Conservation (phyloP, 306 rosid genomes). For the Betula pendula region DNA sequence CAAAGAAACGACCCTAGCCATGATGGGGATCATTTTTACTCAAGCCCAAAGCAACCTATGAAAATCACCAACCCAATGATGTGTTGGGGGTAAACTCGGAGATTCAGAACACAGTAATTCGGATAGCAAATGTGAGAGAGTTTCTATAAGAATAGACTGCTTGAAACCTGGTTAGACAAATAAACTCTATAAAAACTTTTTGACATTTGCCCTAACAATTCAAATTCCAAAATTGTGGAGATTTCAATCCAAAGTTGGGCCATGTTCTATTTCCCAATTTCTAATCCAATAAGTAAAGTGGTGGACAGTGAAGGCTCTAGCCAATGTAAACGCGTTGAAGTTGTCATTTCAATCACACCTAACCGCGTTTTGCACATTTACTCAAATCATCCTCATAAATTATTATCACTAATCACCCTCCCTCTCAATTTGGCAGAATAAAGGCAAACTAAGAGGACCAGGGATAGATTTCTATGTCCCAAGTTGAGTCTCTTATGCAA, state of each 20-base stretch:
- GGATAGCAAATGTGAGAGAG: too few species aligned
- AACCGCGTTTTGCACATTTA: background rate
- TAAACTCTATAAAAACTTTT: too few species aligned
- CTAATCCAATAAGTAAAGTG: background rate
- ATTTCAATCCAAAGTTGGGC: background rate
- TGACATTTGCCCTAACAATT: too few species aligned
- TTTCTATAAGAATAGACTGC: too few species aligned
- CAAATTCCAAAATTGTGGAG: too few species aligned
- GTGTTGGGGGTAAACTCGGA: background rate
- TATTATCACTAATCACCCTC: background rate
- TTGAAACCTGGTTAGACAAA: too few species aligned
- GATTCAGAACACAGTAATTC: too few species aligned
- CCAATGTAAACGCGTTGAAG: background rate
- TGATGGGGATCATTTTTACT: background rate
- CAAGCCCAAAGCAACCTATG: conserved; percentile 1
- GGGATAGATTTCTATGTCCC: background rate
- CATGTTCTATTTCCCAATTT: background rate
- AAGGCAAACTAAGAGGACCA: background rate
- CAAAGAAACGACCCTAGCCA: conserved; percentile 9
- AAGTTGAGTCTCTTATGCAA: background rate
- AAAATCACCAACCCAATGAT: conserved; percentile 8
- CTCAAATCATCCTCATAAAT: background rate
- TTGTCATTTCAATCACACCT: background rate
- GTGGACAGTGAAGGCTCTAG: background rate
- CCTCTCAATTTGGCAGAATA: background rate